These are phyloP conservation scores for Inosperma sp. DNA, from an alignment of 768 basidiomycete genomes.

Conservation along the genomic window DNA sequence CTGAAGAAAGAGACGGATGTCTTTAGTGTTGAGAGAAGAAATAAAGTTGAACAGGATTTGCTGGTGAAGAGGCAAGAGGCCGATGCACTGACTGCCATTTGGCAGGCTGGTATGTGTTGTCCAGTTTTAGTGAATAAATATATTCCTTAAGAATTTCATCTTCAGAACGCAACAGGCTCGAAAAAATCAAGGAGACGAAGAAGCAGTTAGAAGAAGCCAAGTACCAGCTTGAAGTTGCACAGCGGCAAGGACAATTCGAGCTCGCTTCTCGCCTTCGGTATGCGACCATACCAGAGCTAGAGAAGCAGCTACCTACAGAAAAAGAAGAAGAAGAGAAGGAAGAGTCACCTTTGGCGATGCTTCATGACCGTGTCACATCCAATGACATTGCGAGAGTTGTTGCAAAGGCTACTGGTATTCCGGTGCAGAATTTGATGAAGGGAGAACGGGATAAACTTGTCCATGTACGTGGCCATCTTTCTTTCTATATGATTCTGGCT, in stretches of 20 bases:
- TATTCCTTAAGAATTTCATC: neutral
- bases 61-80: constrained; percentile 60
- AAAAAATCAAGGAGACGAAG: constrained; percentile 68
- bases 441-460: constrained; percentile 88
- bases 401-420: constrained; percentile 85
- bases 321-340: constrained; percentile 39
- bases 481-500: neutral
- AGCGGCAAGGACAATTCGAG: constrained; percentile 85
- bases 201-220: constrained; percentile 77
- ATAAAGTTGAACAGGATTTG: constrained; percentile 62
- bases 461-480: constrained; percentile 50
- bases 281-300: constrained; percentile 78
- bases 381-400: constrained; percentile 87
- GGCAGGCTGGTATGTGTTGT: constrained; percentile 61
- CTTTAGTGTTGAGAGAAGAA: constrained; percentile 71
- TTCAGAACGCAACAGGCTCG: constrained; percentile 62
- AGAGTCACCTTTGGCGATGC: constrained; percentile 54
- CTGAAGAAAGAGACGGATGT: constrained; percentile 85
- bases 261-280: constrained; percentile 79
- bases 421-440: constrained; percentile 81
- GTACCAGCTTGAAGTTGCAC: constrained; percentile 81
- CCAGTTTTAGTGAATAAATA: neutral
- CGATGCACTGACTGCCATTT: constrained; percentile 53
- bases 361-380: constrained; percentile 85
- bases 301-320: constrained; percentile 60